Evolutionary conservation across 2,329 filamentous ascomycete species (phyloP).

Genomic region (Colletotrichum sansevieriae): DNA sequence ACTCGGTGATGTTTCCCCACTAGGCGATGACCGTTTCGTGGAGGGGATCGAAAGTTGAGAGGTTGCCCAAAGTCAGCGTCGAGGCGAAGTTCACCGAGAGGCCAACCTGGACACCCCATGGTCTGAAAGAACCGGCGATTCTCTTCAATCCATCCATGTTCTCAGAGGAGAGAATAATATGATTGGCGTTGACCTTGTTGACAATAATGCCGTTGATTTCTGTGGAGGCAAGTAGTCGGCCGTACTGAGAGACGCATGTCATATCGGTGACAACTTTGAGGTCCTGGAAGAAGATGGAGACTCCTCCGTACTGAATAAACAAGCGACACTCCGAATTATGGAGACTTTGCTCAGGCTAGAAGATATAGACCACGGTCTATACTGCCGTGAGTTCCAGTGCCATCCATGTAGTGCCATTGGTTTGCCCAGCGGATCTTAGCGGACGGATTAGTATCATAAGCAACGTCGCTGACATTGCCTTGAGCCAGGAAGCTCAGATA

Average conservation of each 20-base stretch:
- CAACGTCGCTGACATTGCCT: slow-evolving; percentile 58
- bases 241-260: slow-evolving; percentile 72
- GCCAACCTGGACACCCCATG: slow-evolving; percentile 75
- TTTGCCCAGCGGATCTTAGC: slow-evolving; percentile 78
- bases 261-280: slow-evolving; percentile 69
- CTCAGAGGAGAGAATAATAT: slow-evolving; percentile 63
- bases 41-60: slow-evolving; percentile 75
- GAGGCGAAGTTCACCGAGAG: slow-evolving; percentile 78
- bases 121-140: slow-evolving; percentile 75
- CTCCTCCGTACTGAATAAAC: slow-evolving; percentile 65
- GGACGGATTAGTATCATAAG: slow-evolving; percentile 67
- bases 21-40: slow-evolving; percentile 70
- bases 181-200: slow-evolving; percentile 81
- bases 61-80: slow-evolving; percentile 66
- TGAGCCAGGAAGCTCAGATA: slow-evolving; percentile 76
- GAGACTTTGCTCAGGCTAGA: not conserved
- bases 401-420: slow-evolving; percentile 79
- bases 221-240: slow-evolving; percentile 75
- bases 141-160: slow-evolving; percentile 73
- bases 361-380: slow-evolving; percentile 69
- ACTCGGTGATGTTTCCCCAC: slow-evolving; percentile 72
- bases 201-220: slow-evolving; percentile 75
- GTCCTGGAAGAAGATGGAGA: slow-evolving; percentile 76
- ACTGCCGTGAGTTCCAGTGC: slow-evolving; percentile 54
- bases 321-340: not conserved